Base-by-base conservation (phyloP, 1,139 yeast species). In the Zygosaccharomyces sapae region DNA sequence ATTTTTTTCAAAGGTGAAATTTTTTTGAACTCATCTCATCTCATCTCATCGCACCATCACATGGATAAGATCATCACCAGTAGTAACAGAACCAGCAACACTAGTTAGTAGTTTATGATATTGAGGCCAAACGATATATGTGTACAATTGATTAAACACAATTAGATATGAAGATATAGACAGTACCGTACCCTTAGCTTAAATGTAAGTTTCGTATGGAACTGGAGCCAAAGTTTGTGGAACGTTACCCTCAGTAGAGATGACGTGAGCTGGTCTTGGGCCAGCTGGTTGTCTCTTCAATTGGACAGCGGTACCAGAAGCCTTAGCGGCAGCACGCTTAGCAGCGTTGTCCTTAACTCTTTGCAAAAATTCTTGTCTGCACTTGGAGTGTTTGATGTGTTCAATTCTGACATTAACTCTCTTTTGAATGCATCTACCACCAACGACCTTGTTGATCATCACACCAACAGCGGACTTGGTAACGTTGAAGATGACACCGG, bases 151-250 rank as follows among this genome's bases (percentile, higher is more conserved):
- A 52, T 53, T 54, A 54, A 49, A 51, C 52, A 51, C 55, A 53
- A 51, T 47, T 53, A 52, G 49, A 53, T 51, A 55, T 53, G 44
- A 46, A 49, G 47, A 51, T 44, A 52, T 48, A 51, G 49, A 51
- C 47, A 54, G 54, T 47, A 49, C 50, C 51, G 44, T 50, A 52
- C 52, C 49, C 33, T 45, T 54, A 61, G 68, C 70, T 83, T 88
- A 92, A 79, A 92, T 92, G 86, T 83, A 89, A 72, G 97, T 92
- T 83, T 94, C 98, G 85, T 92, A 92, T 73, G 98, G 85, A 78
- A 88, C 92, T 76, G 98, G 97, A 72, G 97, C 94, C 77, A 92
- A 85, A 69, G 97, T 90, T 77, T 90, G 96, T 69, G 97, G 96
- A 67, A 81, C 77, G 79, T 83, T 83, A 70, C 81, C 81, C 70